Conservation (phyloP, 1,284 basidiomycete genomes). For the Volvariella volvacea region DNA sequence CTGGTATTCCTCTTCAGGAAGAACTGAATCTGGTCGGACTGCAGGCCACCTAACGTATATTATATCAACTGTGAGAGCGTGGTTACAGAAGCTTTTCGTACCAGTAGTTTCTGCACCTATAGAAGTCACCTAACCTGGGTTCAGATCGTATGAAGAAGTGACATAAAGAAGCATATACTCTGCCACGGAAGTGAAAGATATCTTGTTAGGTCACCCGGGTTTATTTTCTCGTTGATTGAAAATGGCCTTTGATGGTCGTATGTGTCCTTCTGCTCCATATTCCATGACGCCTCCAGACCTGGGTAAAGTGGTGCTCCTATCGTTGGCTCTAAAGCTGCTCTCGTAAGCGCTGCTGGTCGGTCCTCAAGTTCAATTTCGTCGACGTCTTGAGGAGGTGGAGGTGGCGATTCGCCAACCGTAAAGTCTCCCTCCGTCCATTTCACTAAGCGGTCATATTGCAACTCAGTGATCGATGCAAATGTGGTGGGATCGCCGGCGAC, state of each 20-base stretch:
- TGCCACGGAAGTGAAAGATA: constrained; percentile 17
- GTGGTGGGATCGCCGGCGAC: neutral
- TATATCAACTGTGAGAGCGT: neutral
- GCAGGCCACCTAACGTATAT: constrained; percentile 15
- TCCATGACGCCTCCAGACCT: constrained; percentile 20
- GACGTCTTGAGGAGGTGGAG: constrained; percentile 4
- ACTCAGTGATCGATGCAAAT: constrained; percentile 20
- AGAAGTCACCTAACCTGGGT: constrained; percentile 15
- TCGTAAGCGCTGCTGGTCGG: constrained; percentile 19
- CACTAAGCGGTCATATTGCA: constrained; percentile 22
- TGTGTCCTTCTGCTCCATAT: constrained; percentile 10
- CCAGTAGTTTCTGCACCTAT: constrained; percentile 14
- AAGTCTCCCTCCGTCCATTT: constrained; percentile 23
- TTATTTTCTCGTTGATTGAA: constrained; percentile 7
- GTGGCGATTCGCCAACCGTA: constrained; percentile 4
- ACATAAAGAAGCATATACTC: constrained; percentile 5
- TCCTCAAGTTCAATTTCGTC: constrained; percentile 12
- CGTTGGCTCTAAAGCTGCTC: constrained; percentile 22
- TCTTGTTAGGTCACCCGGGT: constrained; percentile 14
- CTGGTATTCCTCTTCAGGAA: constrained; percentile 9
- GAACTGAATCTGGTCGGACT: constrained; percentile 15
- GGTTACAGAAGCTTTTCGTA: constrained; percentile 1
- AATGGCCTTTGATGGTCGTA: constrained; percentile 10
- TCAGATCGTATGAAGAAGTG: too few species aligned
- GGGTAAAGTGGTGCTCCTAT: constrained; percentile 27